Evolutionary conservation across 2,329 filamentous ascomycete genomes (phyloP).

Genomic region (Cladophialophora yegresii): DNA sequence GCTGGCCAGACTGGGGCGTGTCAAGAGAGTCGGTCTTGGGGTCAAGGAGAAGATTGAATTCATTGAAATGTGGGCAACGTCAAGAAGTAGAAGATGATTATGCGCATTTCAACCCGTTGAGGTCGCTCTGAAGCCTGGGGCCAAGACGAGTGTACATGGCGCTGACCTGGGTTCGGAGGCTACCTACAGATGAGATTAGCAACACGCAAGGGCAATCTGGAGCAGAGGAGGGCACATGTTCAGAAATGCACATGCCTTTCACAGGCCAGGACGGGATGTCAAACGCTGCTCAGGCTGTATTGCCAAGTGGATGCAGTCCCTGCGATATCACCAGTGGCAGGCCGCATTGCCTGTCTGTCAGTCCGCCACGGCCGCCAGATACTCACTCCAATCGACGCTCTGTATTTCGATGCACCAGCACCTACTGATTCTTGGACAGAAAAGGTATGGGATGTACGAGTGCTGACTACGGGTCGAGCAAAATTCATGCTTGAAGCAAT

Average conservation of each 20-base stretch:
- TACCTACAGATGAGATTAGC: not conserved
- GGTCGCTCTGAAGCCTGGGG: not conserved
- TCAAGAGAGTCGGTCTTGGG: conserved; percentile 84
- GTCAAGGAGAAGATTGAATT: conserved; percentile 82
- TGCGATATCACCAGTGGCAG: not conserved
- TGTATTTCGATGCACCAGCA: not conserved
- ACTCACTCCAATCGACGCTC: too few relatives aligned
- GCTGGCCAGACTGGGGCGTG: conserved; percentile 80
- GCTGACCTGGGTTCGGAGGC: not conserved
- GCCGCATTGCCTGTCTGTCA: not conserved
- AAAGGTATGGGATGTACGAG: not conserved
- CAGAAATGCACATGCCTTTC: too few relatives aligned
- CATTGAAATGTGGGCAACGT: conserved; percentile 67
- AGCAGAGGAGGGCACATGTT: not conserved
- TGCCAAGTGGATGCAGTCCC: not conserved
- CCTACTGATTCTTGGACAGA: not conserved
- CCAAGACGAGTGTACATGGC: not conserved
- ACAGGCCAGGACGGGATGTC: not conserved
- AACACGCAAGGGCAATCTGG: not conserved
- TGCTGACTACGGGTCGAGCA: not conserved
- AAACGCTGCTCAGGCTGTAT: not conserved
- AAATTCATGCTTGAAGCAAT: not conserved
- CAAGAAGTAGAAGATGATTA: conserved; percentile 37
- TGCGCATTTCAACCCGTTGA: not conserved
- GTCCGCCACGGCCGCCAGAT: not conserved